These are phyloP conservation scores for Chlorella sp. DNA, from an alignment of 139 green algal genomes.

Conservation along the genomic window DNA sequence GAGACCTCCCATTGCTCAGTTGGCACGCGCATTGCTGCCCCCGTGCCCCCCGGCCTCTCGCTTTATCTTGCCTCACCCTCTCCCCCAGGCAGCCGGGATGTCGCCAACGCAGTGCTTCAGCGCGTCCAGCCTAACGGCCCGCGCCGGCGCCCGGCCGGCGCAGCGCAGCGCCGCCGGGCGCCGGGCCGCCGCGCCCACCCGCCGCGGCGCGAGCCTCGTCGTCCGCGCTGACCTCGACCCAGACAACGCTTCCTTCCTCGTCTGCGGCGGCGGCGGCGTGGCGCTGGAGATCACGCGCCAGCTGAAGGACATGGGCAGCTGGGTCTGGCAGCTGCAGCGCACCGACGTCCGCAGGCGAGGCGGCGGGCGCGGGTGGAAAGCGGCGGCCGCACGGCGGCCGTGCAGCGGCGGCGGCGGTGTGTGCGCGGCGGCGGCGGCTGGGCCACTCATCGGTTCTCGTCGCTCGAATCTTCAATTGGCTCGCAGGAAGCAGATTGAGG, in stretches of 20 bases:
- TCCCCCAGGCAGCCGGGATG: too few relatives aligned
- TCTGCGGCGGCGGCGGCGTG: constrained; percentile 88
- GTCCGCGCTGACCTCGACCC: constrained; percentile 60
- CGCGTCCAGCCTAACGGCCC: too few relatives aligned
- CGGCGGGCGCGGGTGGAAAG: too few relatives aligned
- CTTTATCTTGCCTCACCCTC: too few relatives aligned
- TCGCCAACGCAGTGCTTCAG: too few relatives aligned
- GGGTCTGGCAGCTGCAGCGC: constrained; percentile 93
- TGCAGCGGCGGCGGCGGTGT: background rate
- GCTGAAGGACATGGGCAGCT: constrained; percentile 93
- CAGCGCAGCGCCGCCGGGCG: too few relatives aligned
- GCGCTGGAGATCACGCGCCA: constrained; percentile 82
- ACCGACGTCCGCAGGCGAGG: constrained; percentile 62
- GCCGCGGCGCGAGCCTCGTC: too few relatives aligned
- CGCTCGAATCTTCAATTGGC: background rate
- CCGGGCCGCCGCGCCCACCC: too few relatives aligned
- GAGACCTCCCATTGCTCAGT: too few relatives aligned
- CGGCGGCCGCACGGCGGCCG: background rate
- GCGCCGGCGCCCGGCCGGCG: too few relatives aligned
- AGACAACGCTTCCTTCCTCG: constrained; percentile 91
- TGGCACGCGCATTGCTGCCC: too few relatives aligned
- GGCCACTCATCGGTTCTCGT: background rate
- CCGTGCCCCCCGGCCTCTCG: too few relatives aligned
- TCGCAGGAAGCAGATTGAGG: constrained; percentile 83
- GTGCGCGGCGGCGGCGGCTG: background rate